These are phyloP conservation scores for Exophiala calicioides DNA, from an alignment of 2,329 filamentous ascomycete species.

Conservation along the genomic window DNA sequence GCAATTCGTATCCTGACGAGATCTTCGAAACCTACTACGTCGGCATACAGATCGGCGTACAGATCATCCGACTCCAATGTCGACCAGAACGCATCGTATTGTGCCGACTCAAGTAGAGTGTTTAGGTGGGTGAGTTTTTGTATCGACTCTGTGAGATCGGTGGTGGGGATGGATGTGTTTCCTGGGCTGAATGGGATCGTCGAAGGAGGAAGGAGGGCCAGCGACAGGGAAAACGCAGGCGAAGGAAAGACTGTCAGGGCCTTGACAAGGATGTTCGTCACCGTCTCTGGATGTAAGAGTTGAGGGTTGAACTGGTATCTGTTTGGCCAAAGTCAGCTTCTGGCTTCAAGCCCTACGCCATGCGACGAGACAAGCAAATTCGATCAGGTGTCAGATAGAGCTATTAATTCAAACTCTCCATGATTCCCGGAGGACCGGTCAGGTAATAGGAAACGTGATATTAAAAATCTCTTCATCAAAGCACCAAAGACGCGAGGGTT, in stretches of 20 bases:
- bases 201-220: conserved; percentile 89
- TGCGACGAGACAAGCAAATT: neutral
- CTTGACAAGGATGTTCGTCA: conserved; percentile 99
- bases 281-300: conserved; percentile 92
- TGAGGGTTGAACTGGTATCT: conserved; percentile 99
- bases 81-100: conserved; percentile 91
- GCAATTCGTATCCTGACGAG: conserved; percentile 88
- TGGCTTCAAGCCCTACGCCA: neutral
- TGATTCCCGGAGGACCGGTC: conserved; percentile 59
- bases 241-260: conserved; percentile 95
- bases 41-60: conserved; percentile 91
- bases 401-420: conserved; percentile 72
- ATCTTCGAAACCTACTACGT: conserved; percentile 94
- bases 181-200: conserved; percentile 64
- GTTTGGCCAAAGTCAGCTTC: conserved; percentile 24
- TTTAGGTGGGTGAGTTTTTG: conserved; percentile 82
- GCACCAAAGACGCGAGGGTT: conserved; percentile 3
- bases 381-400: conserved; percentile 66
- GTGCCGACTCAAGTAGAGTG: conserved; percentile 82
- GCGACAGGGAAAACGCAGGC: conserved; percentile 88
- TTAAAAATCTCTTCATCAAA: conserved; percentile 69
- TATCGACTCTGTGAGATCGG: conserved; percentile 77
- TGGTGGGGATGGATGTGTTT: conserved; percentile 44
- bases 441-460: conserved; percentile 99
- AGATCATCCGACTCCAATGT: conserved; percentile 91